Evolutionary conservation across 805 yeast genomes (phyloP).

Genomic region (Cyberlindnera saturnus): DNA sequence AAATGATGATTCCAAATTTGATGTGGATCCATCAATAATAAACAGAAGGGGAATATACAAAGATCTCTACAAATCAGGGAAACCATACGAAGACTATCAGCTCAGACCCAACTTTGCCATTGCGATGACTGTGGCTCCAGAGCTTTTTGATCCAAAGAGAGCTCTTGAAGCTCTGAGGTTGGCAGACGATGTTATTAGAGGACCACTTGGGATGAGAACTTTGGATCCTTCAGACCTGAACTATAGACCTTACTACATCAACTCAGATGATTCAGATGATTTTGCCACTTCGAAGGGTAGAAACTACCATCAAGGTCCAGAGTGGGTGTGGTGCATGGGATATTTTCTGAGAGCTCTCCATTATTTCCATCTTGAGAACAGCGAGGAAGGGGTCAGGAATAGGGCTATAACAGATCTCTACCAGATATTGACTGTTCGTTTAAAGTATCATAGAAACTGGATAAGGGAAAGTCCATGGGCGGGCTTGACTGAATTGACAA

Average conservation of each 20-base stretch:
- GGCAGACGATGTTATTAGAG: slow-evolving; percentile 73
- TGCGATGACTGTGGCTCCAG: slow-evolving; percentile 95
- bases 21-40: slow-evolving; percentile 57
- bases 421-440: slow-evolving; percentile 53
- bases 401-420: slow-evolving; percentile 34
- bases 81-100: slow-evolving; percentile 91
- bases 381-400: slow-evolving; percentile 31
- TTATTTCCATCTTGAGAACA: slow-evolving; percentile 38
- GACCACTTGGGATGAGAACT: slow-evolving; percentile 89
- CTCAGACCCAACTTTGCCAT: slow-evolving; percentile 87
- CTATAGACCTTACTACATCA: slow-evolving; percentile 84
- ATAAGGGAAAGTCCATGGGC: slow-evolving; percentile 81
- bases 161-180: slow-evolving; percentile 61
- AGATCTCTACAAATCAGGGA: slow-evolving; percentile 75
- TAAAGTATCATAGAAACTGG: slow-evolving; percentile 65
- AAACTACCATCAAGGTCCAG: slow-evolving; percentile 98
- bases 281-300: slow-evolving; percentile 94
- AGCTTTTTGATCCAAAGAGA: slow-evolving; percentile 57
- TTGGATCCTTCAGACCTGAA: slow-evolving; percentile 90
- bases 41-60: slow-evolving; percentile 93
- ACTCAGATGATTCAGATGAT: slow-evolving; percentile 74
- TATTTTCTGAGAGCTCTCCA: slow-evolving; percentile 77
- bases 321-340: slow-evolving; percentile 94
- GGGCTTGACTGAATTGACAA: slow-evolving; percentile 88
- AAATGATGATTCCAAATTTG: slow-evolving; percentile 52